Evolutionary conservation across 306 rosid species (phyloP).

Genomic region (Rosa multiflora): DNA sequence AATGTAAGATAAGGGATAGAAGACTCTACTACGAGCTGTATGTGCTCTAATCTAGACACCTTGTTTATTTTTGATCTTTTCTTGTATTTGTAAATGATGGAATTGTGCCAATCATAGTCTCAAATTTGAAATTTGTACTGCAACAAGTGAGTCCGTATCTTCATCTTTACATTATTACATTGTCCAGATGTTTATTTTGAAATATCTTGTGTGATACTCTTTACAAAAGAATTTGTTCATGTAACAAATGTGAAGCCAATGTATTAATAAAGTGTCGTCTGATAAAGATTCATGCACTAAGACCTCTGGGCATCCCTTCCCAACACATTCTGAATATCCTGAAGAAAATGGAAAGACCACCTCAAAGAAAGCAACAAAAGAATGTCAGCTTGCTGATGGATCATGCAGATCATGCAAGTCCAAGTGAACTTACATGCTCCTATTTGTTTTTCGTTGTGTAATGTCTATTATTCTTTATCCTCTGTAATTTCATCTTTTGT

Average conservation of each 20-base stretch:
- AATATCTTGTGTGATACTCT: background rate
- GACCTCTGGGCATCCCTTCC: constrained; percentile 22
- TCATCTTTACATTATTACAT: too few species aligned
- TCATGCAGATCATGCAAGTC: constrained; percentile 42
- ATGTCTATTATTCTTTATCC: background rate
- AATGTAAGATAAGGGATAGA: too few species aligned
- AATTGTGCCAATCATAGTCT: too few species aligned
- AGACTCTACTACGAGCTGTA: too few species aligned
- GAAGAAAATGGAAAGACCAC: constrained; percentile 12
- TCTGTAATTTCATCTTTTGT: constrained; percentile 14
- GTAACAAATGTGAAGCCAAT: constrained; percentile 16
- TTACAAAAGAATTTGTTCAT: background rate
- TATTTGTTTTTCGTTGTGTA: background rate
- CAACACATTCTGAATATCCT: constrained; percentile 11
- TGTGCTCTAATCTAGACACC: too few species aligned
- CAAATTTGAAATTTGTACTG: too few species aligned
- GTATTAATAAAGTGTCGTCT: background rate
- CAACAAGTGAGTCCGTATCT: too few species aligned
- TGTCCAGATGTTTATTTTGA: background rate
- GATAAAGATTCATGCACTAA: constrained; percentile 9
- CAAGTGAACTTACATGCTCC: constrained; percentile 25
- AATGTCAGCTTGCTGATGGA: constrained; percentile 28
- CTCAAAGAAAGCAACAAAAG: constrained; percentile 17
- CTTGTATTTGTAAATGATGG: too few species aligned
- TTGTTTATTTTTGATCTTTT: too few species aligned